These are phyloP conservation scores for Fusarium solani-melongenae DNA, from an alignment of 2,329 filamentous ascomycete genomes.

Conservation along the genomic window DNA sequence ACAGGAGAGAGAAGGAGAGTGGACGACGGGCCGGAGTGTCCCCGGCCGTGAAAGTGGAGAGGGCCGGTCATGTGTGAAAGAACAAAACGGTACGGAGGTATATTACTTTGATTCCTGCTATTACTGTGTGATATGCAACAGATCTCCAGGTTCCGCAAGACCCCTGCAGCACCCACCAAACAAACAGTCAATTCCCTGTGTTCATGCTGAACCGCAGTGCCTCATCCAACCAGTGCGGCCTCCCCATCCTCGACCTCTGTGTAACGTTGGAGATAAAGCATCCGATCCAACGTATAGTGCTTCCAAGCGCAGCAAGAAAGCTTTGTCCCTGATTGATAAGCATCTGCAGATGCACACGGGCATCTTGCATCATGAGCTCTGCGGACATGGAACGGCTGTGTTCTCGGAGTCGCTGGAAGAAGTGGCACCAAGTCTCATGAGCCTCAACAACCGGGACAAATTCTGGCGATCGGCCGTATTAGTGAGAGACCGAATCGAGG, in stretches of 20 bases:
- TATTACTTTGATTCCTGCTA: neutral
- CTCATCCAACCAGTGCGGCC: neutral
- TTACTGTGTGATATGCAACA: neutral
- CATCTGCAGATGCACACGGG: neutral
- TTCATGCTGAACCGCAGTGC: neutral
- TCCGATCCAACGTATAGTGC: neutral
- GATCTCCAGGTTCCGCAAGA: rapidly evolving
- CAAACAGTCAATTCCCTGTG: neutral
- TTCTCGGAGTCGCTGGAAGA: neutral
- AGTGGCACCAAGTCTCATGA: neutral
- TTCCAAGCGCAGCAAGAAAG: neutral
- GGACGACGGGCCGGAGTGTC: neutral
- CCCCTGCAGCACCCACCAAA: neutral
- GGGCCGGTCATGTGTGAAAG: neutral
- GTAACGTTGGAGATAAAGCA: neutral
- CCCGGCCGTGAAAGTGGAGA: neutral
- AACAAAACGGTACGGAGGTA: neutral
- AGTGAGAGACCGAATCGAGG: neutral
- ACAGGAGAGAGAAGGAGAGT: no score
- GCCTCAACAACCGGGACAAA: neutral
- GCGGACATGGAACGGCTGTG: neutral
- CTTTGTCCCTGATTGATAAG: neutral
- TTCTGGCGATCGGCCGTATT: neutral
- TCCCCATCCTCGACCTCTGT: neutral
- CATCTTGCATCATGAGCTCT: neutral